Conservation (phyloP, 140 eudicot genomes). For the Anethum foeniculum region DNA sequence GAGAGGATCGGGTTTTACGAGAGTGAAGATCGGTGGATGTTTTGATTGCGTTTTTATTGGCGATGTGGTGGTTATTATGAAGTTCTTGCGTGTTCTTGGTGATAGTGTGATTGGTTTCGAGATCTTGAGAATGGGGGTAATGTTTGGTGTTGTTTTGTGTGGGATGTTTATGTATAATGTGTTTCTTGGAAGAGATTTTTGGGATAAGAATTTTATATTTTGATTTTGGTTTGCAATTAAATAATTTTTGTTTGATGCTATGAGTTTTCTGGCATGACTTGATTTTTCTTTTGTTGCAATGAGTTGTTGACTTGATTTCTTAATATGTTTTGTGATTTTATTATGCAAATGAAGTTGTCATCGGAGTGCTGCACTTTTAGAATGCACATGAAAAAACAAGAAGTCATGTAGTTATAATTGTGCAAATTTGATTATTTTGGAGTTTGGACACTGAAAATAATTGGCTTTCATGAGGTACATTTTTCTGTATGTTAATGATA, state of each 20-base stretch:
- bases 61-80: slow-evolving; percentile 3
- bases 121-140: background rate
- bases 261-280: background rate
- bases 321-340: no score
- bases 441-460: background rate
- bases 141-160: background rate
- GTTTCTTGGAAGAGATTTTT: background rate
- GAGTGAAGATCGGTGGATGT: slow-evolving; percentile 19
- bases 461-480: background rate
- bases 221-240: background rate
- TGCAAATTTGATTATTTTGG: background rate
- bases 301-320: no score
- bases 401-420: background rate
- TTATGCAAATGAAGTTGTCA: background rate
- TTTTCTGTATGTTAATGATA: background rate
- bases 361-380: background rate
- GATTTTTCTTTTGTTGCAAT: no score
- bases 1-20: background rate
- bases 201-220: background rate
- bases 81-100: background rate
- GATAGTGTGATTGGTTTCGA: background rate
- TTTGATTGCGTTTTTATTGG: slow-evolving; percentile 4
- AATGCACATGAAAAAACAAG: background rate
- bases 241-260: background rate
- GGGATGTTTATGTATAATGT: background rate